Base-by-base conservation (phyloP, 768 basidiomycete genomes). In the Kwoniella pini region DNA sequence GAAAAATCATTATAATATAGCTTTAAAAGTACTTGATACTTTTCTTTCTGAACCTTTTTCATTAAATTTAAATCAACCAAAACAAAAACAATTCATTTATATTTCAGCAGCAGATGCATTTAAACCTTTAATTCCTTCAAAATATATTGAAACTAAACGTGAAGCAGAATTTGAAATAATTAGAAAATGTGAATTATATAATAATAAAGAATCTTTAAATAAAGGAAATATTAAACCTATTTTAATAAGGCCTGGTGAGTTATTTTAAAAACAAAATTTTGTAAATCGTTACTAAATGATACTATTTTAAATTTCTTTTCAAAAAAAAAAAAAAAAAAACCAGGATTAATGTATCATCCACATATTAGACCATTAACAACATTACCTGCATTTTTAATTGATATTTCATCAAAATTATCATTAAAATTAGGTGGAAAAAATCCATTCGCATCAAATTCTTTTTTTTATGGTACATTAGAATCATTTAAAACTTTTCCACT, bases 261-360 rank as follows among this genome's bases (percentile, higher is more conserved):
- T 24, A 9, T 36, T 9, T 9, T 9, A 9, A 7, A 36, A 13
- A 19, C 40, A 52, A 13, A 15, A 40, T 4, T 33, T 33, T 12
- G 0, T 40, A 7, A 24, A 51, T 10, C 3, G n/a, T n/a, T n/a
- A n/a, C n/a, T n/a, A n/a, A n/a, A n/a, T n/a, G n/a, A n/a, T n/a
- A n/a, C n/a, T n/a, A n/a, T n/a, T n/a, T n/a, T n/a, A n/a, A n/a
- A n/a, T n/a, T n/a, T n/a, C n/a, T n/a, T n/a, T n/a, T n/a, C n/a
- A n/a, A n/a, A n/a, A n/a, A n/a, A n/a, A n/a, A n/a, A n/a, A n/a
- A 53, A 24, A 10, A 17, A 40, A 11, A 22, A 19, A 42, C n/a
- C 76, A 92, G 96, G 94, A 65, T 82, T 99, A 54, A 91, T 99
- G 68, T 98, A 98, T 80, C 95, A 98, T 75, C 89, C 95, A 9